Conservation (phyloP, 305 asterid species). For the Fraxinus nigra region DNA sequence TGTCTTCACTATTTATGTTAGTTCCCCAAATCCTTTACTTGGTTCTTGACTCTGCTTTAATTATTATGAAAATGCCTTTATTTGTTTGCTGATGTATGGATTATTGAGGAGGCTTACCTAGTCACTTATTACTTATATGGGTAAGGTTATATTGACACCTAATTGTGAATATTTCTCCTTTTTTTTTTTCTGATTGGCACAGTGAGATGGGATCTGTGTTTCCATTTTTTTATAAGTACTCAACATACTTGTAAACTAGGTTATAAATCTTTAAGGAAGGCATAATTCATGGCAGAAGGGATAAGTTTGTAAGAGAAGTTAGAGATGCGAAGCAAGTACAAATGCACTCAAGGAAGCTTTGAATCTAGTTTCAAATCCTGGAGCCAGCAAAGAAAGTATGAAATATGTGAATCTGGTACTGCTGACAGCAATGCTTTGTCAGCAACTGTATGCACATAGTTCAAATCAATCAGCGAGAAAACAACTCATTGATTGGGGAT, state of each 20-base stretch:
- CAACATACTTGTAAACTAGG: constrained; percentile 12
- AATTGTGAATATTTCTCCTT: neutral
- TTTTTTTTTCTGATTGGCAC: neutral
- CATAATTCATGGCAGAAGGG: constrained; percentile 6
- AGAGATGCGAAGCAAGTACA: neutral
- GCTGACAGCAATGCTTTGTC: neutral
- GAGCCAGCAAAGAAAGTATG: neutral
- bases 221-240: neutral
- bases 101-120: constrained; percentile 2
- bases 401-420: neutral
- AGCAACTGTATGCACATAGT: neutral
- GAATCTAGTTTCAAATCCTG: neutral
- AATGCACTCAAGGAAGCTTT: neutral
- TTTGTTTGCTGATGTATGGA: constrained; percentile 16
- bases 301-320: neutral
- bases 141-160: constrained; percentile 3
- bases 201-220: neutral
- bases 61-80: constrained; percentile 11
- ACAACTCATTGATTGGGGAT: neutral
- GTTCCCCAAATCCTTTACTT: constrained; percentile 39
- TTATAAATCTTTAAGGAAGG: neutral
- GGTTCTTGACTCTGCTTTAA: constrained; percentile 11
- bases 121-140: constrained; percentile 8
- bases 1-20: constrained; percentile 70
- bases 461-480: neutral